Percentiles rank a stretch among this genome's conserved stretches.
phyloP scores from a whole-genome alignment of 495 filamentous ascomycete genomes.

The Daldinia vernicosa region DNA sequence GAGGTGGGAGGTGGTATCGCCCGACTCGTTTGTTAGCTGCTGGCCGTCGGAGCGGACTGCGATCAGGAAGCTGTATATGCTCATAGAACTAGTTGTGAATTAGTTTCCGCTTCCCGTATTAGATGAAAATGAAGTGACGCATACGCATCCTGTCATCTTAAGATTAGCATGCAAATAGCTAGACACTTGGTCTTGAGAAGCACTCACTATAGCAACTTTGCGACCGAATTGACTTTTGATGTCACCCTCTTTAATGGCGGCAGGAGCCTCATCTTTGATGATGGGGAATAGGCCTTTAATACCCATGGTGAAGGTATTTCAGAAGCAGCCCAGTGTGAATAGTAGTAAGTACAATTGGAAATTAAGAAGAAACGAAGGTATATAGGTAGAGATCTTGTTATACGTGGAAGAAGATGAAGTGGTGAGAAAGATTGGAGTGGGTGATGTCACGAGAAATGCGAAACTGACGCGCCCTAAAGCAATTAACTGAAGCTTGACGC shows the following conservation, averaged over 20 bases:
- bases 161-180: constrained; percentile 18
- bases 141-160: constrained; percentile 80
- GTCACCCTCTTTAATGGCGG: constrained; percentile 93
- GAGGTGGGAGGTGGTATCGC: constrained; percentile 95
- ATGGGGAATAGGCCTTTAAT: constrained; percentile 90
- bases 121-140: constrained; percentile 39
- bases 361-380: constrained; percentile 1
- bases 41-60: constrained; percentile 96
- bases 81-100: constrained; percentile 80
- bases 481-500: constrained; percentile 40
- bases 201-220: constrained; percentile 92
- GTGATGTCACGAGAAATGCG: constrained; percentile 47
- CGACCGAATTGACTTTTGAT: constrained; percentile 98
- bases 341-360: neutral
- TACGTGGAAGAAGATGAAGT: neutral
- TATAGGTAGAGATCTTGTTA: neutral
- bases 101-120: constrained; percentile 27
- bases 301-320: constrained; percentile 70
- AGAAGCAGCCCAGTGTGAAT: neutral
- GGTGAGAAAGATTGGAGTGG: neutral
- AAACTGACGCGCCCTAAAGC: constrained; percentile 42
- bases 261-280: constrained; percentile 89
- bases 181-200: neutral
- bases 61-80: constrained; percentile 97
- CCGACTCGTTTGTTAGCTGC: constrained; percentile 90